phyloP scores from a whole-genome alignment of 306 rosid genomes.

The Cicer yamashitae region DNA sequence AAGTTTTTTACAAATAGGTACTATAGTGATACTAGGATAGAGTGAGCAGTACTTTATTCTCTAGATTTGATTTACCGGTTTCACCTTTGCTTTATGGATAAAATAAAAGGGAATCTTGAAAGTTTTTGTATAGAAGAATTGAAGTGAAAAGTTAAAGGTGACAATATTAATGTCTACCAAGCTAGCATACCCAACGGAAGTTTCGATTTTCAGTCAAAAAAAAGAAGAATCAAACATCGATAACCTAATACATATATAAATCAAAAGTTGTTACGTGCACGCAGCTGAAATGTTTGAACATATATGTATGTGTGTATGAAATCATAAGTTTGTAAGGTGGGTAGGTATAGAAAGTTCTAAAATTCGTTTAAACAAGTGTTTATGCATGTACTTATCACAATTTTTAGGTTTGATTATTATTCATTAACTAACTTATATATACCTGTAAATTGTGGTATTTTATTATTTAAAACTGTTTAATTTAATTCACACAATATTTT shows the following conservation, averaged over 20 bases:
- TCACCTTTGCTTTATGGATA: background rate
- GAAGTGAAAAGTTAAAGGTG: background rate
- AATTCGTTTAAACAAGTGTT: background rate
- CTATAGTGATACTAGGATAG: too few relatives aligned
- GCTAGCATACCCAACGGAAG: background rate
- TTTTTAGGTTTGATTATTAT: background rate
- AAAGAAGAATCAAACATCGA: background rate
- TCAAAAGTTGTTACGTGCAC: constrained; percentile 17
- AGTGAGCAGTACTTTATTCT: too few relatives aligned
- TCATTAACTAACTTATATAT: background rate
- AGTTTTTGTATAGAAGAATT: background rate
- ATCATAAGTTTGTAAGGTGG: background rate
- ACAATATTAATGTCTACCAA: background rate
- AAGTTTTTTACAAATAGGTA: too few relatives aligned
- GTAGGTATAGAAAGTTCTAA: constrained; percentile 9
- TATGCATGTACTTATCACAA: background rate
- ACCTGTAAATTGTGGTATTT: too few relatives aligned
- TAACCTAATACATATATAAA: background rate
- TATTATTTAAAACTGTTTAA: too few relatives aligned
- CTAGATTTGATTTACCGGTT: background rate
- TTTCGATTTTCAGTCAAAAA: background rate
- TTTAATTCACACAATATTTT: too few relatives aligned
- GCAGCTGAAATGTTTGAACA: constrained; percentile 12
- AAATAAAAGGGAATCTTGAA: background rate
- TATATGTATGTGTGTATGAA: background rate